Base-by-base conservation (phyloP, 495 filamentous ascomycete genomes). In the Penicillium goetzii region DNA sequence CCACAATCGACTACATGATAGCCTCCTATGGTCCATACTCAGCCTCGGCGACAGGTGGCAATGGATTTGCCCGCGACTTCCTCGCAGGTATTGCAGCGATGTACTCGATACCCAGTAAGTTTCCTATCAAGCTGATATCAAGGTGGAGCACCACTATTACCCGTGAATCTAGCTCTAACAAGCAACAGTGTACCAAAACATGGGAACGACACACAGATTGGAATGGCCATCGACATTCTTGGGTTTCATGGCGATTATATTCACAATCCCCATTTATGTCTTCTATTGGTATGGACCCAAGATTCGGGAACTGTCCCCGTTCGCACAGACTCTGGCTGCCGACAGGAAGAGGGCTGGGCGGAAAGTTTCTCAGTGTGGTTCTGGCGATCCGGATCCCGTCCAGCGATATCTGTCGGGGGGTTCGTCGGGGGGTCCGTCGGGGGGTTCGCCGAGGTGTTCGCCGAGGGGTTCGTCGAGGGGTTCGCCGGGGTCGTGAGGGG, bases 1-100 rank as follows among this genome's bases (percentile, higher is more conserved):
- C 89, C 2, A 92, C 90, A 0, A 88, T 93, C 59, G 90, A 93
- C 68, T 93, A 93, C 74, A 93, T 92, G 90, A 86, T 93, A 11
- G 87, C 85, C 56, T 80, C 89, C 1, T 93, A 93, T 69, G 90
- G 90, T 0, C 88, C 88, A 2, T 93, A 91, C 70, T 84, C 89
- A 11, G 89, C 90, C 10, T 92, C 90, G 0, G 90, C 90, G 0
- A 93, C 90, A 2, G 90, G 90, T 33, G 88, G 88, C 0, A 90
- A 90, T 63, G 88, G 84, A 0, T 77, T 83, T 34, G 81, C 80
- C 0, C 75, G 81, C 21, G 81, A 83, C 56, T 76, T 83, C 51
- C 72, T 83, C 14, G 80, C 80, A 1, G 81, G 81, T 0, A 56
- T 83, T 10, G 78, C 80, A 4, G 80, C 80, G 14, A 78, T 83